Conservation (phyloP, 2,329 filamentous ascomycete genomes). For the Chrysosporium queenslandicum region DNA sequence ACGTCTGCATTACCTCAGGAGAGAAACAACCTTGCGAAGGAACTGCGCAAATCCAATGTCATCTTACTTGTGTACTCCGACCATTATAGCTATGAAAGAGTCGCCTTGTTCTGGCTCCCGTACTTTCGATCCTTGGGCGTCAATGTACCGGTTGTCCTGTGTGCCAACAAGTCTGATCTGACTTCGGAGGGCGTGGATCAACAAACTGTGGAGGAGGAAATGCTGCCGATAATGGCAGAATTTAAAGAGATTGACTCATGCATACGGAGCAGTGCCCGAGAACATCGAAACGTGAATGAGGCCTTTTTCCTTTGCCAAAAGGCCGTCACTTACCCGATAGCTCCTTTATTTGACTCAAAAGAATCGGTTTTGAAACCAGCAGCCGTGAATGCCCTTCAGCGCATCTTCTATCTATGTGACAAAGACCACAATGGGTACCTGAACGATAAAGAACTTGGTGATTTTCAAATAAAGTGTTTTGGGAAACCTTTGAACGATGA, state of each 20-base stretch:
- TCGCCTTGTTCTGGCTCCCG: slow-evolving; percentile 96
- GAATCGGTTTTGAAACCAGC: slow-evolving; percentile 79
- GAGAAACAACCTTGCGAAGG: slow-evolving; percentile 76
- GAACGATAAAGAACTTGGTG: slow-evolving; percentile 79
- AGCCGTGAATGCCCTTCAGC: slow-evolving; percentile 71
- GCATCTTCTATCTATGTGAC: slow-evolving; percentile 93
- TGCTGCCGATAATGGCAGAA: slow-evolving; percentile 95
- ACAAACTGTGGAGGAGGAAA: slow-evolving; percentile 89
- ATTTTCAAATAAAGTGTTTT: slow-evolving; percentile 87
- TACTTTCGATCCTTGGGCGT: slow-evolving; percentile 97
- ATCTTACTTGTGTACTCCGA: slow-evolving; percentile 96
- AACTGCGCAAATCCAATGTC: slow-evolving; percentile 93
- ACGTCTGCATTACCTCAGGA: slow-evolving; percentile 93
- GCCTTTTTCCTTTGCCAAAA: slow-evolving; percentile 98
- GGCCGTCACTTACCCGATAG: slow-evolving; percentile 92
- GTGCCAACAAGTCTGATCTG: slow-evolving; percentile 94
- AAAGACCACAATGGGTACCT: slow-evolving; percentile 91
- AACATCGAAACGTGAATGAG: slow-evolving; percentile 89
- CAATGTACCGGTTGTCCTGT: slow-evolving; percentile 93
- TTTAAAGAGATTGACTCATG: slow-evolving; percentile 98
- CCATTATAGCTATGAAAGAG: slow-evolving; percentile 96
- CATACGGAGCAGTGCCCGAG: slow-evolving; percentile 83
- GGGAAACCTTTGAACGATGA: slow-evolving; percentile 71
- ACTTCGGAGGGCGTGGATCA: slow-evolving; percentile 62
- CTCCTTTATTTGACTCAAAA: slow-evolving; percentile 92